Conservation (phyloP, 306 rosid genomes). For the Herpetospermum pedunculosum region DNA sequence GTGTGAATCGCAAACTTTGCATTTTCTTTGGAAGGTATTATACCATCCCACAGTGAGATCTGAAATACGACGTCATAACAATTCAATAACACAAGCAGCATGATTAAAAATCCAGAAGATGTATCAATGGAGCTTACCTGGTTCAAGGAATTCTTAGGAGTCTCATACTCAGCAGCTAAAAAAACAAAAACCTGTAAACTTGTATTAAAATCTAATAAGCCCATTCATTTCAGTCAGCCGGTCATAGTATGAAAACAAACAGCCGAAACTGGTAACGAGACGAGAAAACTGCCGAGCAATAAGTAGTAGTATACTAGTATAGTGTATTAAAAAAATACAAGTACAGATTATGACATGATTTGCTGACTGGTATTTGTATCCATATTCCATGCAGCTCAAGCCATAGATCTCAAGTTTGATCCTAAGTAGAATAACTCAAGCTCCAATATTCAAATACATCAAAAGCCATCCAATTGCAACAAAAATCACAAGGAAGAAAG, state of each 20-base stretch:
- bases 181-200: slow-evolving; percentile 44
- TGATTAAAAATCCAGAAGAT: background rate
- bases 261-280: background rate
- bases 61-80: slow-evolving; percentile 15
- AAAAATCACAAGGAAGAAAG: background rate
- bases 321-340: background rate
- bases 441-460: background rate
- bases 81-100: background rate
- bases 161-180: slow-evolving; percentile 56
- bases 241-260: background rate
- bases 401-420: background rate
- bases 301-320: too few relatives aligned
- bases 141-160: slow-evolving; percentile 37
- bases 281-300: background rate
- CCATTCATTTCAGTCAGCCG: background rate
- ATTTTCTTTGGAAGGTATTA: slow-evolving; percentile 57
- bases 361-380: background rate
- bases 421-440: background rate
- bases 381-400: background rate
- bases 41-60: slow-evolving; percentile 74
- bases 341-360: background rate
- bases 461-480: background rate
- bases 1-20: slow-evolving; percentile 56
- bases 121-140: slow-evolving; percentile 27
- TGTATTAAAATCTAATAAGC: background rate